A percentile compares a stretch with the other conserved stretches of the same genome.
phyloP scores from a whole-genome alignment of 305 asterid species.

The Ajuga reptans region DNA sequence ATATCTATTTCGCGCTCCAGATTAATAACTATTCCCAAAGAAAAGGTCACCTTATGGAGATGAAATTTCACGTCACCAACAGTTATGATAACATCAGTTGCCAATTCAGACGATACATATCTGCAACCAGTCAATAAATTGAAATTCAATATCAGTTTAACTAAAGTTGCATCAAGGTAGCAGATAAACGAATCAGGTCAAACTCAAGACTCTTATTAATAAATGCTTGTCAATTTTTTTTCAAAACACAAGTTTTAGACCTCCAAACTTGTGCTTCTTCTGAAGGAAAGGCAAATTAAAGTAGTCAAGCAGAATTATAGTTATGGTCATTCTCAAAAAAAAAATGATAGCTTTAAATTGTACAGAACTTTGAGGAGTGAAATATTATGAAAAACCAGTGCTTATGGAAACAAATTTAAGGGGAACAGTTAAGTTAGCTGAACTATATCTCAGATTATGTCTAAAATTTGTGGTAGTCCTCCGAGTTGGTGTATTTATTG shows the following conservation, averaged over 20 bases:
- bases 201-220: not conserved
- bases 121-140: slow-evolving; percentile 34
- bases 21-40: not conserved
- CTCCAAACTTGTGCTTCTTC: too few relatives aligned
- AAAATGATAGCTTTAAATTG: too few relatives aligned
- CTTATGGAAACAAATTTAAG: not conserved
- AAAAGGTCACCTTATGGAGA: slow-evolving; percentile 75
- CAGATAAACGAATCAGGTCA: not conserved
- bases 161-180: not conserved
- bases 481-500: too few relatives aligned
- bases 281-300: too few relatives aligned
- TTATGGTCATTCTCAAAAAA: too few relatives aligned
- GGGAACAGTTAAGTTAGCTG: not conserved
- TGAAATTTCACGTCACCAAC: slow-evolving; percentile 60
- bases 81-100: slow-evolving; percentile 51
- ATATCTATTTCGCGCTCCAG: not conserved
- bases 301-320: too few relatives aligned
- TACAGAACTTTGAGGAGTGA: too few relatives aligned
- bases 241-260: too few relatives aligned
- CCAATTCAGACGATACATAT: slow-evolving; percentile 61
- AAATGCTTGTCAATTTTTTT: not conserved
- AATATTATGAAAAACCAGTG: not conserved
- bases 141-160: not conserved
- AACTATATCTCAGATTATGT: not conserved
- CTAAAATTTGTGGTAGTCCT: not conserved